These are phyloP conservation scores for Populus deltoides DNA, from an alignment of 345 rosid species.

Conservation along the genomic window DNA sequence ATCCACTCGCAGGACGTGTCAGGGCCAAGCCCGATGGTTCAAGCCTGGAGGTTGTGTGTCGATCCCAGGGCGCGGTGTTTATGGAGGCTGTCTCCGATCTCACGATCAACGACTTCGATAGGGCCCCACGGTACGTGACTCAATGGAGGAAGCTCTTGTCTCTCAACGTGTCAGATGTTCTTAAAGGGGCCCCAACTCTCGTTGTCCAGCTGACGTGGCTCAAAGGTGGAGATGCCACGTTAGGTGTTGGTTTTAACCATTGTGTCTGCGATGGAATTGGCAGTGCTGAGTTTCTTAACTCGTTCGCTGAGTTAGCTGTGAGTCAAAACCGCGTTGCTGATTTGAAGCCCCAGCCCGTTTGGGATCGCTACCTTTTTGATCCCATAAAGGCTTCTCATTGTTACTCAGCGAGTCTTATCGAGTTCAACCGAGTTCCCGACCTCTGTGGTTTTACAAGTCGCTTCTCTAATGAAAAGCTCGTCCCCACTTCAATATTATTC, in stretches of 20 bases:
- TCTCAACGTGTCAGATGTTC: slow-evolving; percentile 58
- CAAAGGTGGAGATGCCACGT: slow-evolving; percentile 58
- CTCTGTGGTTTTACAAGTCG: slow-evolving; percentile 58
- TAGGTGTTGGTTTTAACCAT: slow-evolving; percentile 72
- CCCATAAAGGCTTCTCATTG: slow-evolving; percentile 14
- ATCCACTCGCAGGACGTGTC: slow-evolving; percentile 83
- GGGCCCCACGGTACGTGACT: slow-evolving; percentile 54
- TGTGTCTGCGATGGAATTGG: slow-evolving; percentile 77
- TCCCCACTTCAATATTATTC: slow-evolving; percentile 59
- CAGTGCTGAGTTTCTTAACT: slow-evolving; percentile 61
- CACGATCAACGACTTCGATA: slow-evolving; percentile 41
- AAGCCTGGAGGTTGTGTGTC: slow-evolving; percentile 60
- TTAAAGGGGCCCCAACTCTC: slow-evolving; percentile 68
- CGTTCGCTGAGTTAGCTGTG: slow-evolving; percentile 52
- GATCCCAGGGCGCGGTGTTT: slow-evolving; percentile 66
- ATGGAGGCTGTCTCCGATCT: slow-evolving; percentile 51
- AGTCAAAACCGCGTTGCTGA: slow-evolving; percentile 18
- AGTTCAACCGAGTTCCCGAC: slow-evolving; percentile 58
- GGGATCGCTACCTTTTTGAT: slow-evolving; percentile 77
- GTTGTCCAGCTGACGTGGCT: slow-evolving; percentile 92
- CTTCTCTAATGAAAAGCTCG: slow-evolving; percentile 50
- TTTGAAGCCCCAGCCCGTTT: slow-evolving; percentile 38
- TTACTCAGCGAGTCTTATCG: slow-evolving; percentile 45
- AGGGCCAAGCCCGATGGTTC: slow-evolving; percentile 41
- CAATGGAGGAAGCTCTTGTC: slow-evolving; percentile 73